phyloP scores from a whole-genome alignment of 768 basidiomycete species.

The Pholiota molesta region DNA sequence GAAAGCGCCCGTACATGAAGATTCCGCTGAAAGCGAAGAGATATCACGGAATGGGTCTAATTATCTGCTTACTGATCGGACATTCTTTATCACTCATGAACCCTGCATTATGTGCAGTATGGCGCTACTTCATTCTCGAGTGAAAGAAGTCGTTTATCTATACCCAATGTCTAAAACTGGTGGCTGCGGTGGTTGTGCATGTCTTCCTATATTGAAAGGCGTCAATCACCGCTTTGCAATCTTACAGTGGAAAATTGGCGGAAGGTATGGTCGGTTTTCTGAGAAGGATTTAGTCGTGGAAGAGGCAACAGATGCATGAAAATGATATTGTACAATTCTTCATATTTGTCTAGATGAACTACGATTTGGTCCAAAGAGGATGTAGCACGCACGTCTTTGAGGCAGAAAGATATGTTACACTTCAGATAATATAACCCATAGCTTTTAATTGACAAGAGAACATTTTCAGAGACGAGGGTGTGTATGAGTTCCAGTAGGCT shows the following conservation, averaged over 20 bases:
- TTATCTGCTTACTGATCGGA: conserved; percentile 86
- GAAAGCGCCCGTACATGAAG: background rate
- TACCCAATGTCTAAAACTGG: conserved; percentile 77
- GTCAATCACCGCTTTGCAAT: conserved; percentile 90
- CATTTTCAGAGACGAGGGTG: conserved; percentile 32
- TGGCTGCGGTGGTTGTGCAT: conserved; percentile 79
- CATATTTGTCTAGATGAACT: background rate
- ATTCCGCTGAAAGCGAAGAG: conserved; percentile 18
- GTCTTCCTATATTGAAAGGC: conserved; percentile 78
- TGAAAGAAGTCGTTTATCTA: conserved; percentile 82
- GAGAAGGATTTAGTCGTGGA: conserved; percentile 29
- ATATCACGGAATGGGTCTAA: conserved; percentile 62
- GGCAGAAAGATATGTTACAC: conserved; percentile 15
- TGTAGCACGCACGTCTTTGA: background rate
- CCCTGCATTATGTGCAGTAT: conserved; percentile 99
- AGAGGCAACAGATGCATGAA: conserved; percentile 41
- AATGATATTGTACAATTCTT: conserved; percentile 5
- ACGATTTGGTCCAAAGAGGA: background rate
- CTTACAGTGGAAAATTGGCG: conserved; percentile 57
- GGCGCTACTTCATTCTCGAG: conserved; percentile 94
- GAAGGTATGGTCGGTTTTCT: conserved; percentile 14
- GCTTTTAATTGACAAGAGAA: background rate
- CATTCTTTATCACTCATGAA: conserved; percentile 92
- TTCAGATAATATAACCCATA: conserved; percentile 1
- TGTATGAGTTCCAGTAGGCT: conserved; percentile 36